phyloP scores from a whole-genome alignment of 2,329 filamentous ascomycete species.

The Neonectria faginata region DNA sequence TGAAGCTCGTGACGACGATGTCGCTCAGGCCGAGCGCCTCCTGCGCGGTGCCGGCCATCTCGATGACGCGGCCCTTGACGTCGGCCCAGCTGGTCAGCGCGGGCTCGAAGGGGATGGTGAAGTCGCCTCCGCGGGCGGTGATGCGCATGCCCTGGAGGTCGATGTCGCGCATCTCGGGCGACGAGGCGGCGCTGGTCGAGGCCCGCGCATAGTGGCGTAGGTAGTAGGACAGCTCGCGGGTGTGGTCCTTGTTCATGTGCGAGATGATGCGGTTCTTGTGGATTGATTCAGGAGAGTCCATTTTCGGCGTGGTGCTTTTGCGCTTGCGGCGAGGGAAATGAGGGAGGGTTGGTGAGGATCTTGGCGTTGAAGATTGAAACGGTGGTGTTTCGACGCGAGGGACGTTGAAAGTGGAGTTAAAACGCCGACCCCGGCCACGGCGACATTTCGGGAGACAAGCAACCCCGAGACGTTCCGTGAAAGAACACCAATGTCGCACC shows the following conservation, averaged over 20 bases:
- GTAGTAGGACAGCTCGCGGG: conserved; percentile 79
- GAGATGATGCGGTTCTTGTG: conserved; percentile 63
- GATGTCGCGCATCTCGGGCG: conserved; percentile 74
- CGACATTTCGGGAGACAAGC: not conserved
- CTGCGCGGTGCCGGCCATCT: conserved; percentile 72
- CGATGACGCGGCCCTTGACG: conserved; percentile 75
- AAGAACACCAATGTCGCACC: not conserved
- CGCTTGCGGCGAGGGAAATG: not conserved
- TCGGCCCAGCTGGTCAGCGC: conserved; percentile 77
- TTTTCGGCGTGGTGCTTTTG: conserved; percentile 28
- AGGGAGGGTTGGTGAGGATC: not conserved
- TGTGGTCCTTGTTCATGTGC: conserved; percentile 91
- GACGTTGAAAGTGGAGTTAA: conserved; percentile 42
- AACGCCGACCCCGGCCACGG: conserved; percentile 29
- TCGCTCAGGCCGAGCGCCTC: conserved; percentile 68
- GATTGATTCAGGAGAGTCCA: conserved; percentile 46
- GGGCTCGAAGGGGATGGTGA: conserved; percentile 74
- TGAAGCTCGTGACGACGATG: conserved; percentile 56
- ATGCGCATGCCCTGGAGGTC: conserved; percentile 73
- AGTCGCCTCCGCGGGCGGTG: conserved; percentile 58
- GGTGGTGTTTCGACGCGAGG: conserved; percentile 3
- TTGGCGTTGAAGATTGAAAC: not conserved
- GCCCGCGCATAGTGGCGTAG: conserved; percentile 77
- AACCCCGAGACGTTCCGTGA: not conserved
- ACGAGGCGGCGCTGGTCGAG: conserved; percentile 64